Base-by-base conservation (phyloP, 768 basidiomycete genomes). In the Kwoniella sp. region DNA sequence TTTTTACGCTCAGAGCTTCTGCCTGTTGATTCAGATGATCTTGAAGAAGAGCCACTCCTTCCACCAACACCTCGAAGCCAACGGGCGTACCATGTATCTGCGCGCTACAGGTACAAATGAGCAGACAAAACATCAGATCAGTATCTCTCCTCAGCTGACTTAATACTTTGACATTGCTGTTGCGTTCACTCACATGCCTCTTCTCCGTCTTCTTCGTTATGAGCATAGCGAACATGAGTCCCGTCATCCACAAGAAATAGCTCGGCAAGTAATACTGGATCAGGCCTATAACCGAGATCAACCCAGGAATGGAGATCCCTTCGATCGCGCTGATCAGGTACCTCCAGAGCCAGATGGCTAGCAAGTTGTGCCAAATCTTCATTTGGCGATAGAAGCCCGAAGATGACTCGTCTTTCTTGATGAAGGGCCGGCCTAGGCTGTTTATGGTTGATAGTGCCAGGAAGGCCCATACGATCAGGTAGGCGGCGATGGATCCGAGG, bases 281-380 rank as follows among this genome's bases (percentile, higher is more conserved):
- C 61, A 74, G 55, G 2, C 68, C 70, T 0, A 69, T 52, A 7
- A 71, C 66, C 7, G 70, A 72, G 28, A 73, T 55, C 13, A 77
- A 15, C 11, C 75, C 75, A 7, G 75, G 75, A 4, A 77, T 58
- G 4, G 58, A 58, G 25, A 77, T 48, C 0, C 62, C 61, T 50
- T 77, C 73, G 22, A 77, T 63, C 0, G 69, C 63, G 22, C 63
- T 65, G 51, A 77, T 54, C 17, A 77, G 55, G 62, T 71, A 77
- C 26, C 75, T 69, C 73, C 73, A 77, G 15, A 73, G 47, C 75
- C 75, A 77, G 34, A 77, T 74, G 0, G 75, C 75, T 15, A 77
- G 65, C 26, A 73, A 67, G 41, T 74, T 74, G 55, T 77, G 72
- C 71, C 71, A 74, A 23, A 72, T 61, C 17, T 58, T 73, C 60